These are phyloP conservation scores for Chrysanthemum makinoi DNA, from an alignment of 129 eudicot genomes.

Conservation along the genomic window DNA sequence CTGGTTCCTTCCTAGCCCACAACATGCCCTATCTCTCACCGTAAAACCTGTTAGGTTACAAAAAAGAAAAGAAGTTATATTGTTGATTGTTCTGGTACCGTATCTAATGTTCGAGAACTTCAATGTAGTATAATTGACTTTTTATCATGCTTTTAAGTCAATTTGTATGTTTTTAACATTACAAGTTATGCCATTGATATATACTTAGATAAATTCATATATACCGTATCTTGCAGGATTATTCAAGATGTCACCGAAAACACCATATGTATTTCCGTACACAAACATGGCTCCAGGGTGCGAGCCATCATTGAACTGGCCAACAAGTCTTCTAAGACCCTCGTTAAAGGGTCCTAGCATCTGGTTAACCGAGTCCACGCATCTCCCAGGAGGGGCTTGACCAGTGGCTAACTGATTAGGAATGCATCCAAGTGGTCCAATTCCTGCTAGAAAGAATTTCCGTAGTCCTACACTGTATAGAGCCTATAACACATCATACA, in stretches of 20 bases:
- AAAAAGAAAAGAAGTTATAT: background rate
- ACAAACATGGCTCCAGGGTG: constrained; percentile 81
- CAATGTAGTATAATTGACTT: background rate
- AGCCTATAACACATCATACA: constrained; percentile 37
- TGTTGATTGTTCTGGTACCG: no score
- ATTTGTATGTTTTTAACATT: background rate
- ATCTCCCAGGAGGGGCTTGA: constrained; percentile 70
- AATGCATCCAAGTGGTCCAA: constrained; percentile 91
- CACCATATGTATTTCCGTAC: constrained; percentile 71
- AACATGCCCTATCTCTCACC: constrained; percentile 67
- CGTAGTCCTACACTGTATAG: constrained; percentile 72
- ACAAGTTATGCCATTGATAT: background rate
- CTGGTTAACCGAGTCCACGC: constrained; percentile 80
- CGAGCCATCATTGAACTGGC: constrained; percentile 54
- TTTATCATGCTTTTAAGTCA: background rate
- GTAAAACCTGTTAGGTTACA: constrained; percentile 48
- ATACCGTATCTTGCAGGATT: constrained; percentile 68
- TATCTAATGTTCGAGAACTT: no score
- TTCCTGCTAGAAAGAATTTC: constrained; percentile 63
- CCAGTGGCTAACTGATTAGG: constrained; percentile 78
- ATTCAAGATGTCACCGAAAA: constrained; percentile 77
- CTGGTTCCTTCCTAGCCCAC: constrained; percentile 72
- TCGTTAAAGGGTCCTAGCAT: constrained; percentile 75
- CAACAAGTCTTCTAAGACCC: constrained; percentile 59
- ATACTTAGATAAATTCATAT: background rate